Percentiles rank a stretch among this genome's conserved stretches.
These are phyloP conservation scores for Tylopilus sp. DNA, from an alignment of 768 basidiomycete species.

Conservation along the genomic window DNA sequence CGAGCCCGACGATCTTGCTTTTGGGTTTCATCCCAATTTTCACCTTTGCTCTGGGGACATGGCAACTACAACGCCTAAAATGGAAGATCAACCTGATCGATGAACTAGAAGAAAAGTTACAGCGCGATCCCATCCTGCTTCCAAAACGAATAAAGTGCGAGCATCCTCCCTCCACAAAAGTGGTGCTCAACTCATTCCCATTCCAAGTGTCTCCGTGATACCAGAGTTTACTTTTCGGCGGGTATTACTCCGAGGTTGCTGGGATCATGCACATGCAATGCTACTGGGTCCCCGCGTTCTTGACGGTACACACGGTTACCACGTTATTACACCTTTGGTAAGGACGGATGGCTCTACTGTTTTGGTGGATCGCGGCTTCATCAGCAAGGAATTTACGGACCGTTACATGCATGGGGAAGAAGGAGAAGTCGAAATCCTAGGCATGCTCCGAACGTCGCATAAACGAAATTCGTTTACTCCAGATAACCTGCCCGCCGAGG, in stretches of 20 bases:
- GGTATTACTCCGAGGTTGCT: conserved; percentile 72
- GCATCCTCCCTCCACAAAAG: conserved; percentile 14
- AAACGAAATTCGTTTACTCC: conserved; percentile 80
- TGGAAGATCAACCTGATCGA: conserved; percentile 96
- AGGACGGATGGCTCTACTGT: conserved; percentile 80
- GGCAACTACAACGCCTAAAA: conserved; percentile 90
- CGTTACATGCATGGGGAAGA: conserved; percentile 36
- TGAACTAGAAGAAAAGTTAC: conserved; percentile 87
- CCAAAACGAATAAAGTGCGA: conserved; percentile 86
- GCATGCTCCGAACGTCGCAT: conserved; percentile 83
- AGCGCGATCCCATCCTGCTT: conserved; percentile 70
- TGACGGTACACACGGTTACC: conserved; percentile 84
- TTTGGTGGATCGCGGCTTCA: conserved; percentile 90
- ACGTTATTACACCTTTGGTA: conserved; percentile 83
- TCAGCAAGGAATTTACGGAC: conserved; percentile 55
- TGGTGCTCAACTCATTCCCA: conserved; percentile 17
- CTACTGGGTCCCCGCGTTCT: conserved; percentile 82
- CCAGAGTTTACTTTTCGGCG: conserved; percentile 90
- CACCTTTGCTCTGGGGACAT: conserved; percentile 85
- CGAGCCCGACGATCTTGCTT: conserved; percentile 68
- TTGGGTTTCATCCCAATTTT: conserved; percentile 87
- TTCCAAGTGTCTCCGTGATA: conserved; percentile 60
- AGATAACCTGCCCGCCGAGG: conserved; percentile 74
- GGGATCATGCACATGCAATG: conserved; percentile 78
- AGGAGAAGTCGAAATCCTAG: conserved; percentile 70